Base-by-base conservation (phyloP, 108 stramenopile species). In the Cyclotella choctawhatcheeana region DNA sequence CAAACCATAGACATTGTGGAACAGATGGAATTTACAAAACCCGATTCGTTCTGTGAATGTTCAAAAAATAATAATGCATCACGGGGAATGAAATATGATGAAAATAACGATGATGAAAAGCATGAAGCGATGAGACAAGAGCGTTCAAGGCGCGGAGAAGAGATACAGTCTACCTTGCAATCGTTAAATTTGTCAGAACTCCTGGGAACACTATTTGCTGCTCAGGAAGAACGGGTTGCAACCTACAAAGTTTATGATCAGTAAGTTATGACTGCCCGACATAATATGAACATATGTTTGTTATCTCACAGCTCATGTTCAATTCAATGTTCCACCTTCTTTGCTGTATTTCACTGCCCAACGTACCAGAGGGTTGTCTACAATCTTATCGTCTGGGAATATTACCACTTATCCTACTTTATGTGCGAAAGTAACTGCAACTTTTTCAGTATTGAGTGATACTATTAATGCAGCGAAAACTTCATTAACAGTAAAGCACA, bases 361-460 rank as follows among this genome's bases (percentile, higher is more conserved):
- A 31, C 58, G 44, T 47, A 34, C 58, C 24, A 81, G 82, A 48
- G 86, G 86, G n/a, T 48, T 95, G 3, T 72, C 76, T 1, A 70
- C 43, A 21, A 84, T 92, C 14, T 61, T 95, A 40, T 16, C 65
- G 33, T 85, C 85, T 12, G 84, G 85, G 24, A 88, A 89, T 45
- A 81, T 92, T 37, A 81, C 88, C 17, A 22, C 50, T 0, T 95
- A 95, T 73, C 91, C 91, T 30, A 53, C 62, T 20, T 45, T 86
- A 13, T 87, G 86, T 68, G 82, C 89, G 2, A 65, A 79, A 71
- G 86, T 84, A 0, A 95, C 93, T 3, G 93, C 93, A 0, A 61
- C 85, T 16, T 95, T 95, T 66, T 71, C 91, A 0, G 89, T 95
- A 16, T 32, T 91, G 47, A 90, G 89, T 51, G 87, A 92, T 63